Evolutionary conservation across 1,139 yeast species (phyloP), one percentile per base, ranked within the genome.

Genomic region (Yamadazyma dushanensis): DNA sequence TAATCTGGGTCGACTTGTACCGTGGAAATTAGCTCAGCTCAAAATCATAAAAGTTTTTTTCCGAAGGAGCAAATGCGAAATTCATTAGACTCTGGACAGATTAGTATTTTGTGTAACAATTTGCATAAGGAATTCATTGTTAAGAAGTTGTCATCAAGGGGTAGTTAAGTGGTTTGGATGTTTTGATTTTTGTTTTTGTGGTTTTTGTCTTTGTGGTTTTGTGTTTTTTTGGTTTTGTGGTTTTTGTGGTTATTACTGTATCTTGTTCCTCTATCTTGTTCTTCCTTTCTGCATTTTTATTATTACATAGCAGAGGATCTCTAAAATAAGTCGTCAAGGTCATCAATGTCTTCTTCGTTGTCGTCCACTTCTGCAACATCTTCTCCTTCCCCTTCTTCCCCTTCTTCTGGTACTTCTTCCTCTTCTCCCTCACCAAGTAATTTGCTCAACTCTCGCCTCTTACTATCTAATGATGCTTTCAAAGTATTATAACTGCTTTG

Each of bases 381-480:
- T 5, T 24, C 37, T 7, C 33, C 40, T 3, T 32, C 41, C 4
- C 33, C 38, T 9, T 47, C 57, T 1, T 56, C 60, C 2, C 50
- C 61, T 16, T 51, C 57, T 3, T 53, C 56, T 2, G 53, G 67
- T 0, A 56, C 66, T 8, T 57, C 62, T 1, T 50, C 63, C 1
- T 51, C 57, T 14, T 54, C 59, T 2, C 46, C 50, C 15, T 61
- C 70, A 19, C 56, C 39, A 18, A 29, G 32, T 9, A 61, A 47
- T 44, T 60, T 64, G 30, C 61, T 59, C 50, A 90, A 70, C 53
- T 85, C 92, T 40, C 84, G 71, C 63, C 78, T 78, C 68, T 92
- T 92, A 53, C 78, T 73, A 39, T 89, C 96, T 42, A 90, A 71
- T 46, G 94, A 96, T 34, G 83, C 81, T 58, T 81, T 83, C 50